Evolutionary conservation across 768 basidiomycete genomes (phyloP).

Genomic region (Boletus rubescentipes): DNA sequence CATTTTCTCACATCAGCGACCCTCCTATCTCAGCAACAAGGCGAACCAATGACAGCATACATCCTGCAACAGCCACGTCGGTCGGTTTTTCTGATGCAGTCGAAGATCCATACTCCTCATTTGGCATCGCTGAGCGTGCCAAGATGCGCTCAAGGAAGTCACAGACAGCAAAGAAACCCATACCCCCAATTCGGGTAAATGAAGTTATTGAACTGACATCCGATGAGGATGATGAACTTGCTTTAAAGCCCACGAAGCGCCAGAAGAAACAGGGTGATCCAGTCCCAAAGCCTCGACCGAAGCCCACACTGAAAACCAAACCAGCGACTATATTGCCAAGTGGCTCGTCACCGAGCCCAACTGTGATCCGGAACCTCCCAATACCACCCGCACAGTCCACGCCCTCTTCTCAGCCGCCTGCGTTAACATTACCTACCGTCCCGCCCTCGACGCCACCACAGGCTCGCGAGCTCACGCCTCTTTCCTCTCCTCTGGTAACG

Average conservation of each 20-base stretch:
- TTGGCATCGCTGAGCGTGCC: slow-evolving; percentile 56
- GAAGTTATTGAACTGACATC: slow-evolving; percentile 48
- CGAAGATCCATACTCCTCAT: slow-evolving; percentile 22
- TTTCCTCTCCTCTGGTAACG: slow-evolving; percentile 23
- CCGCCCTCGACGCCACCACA: slow-evolving; percentile 25
- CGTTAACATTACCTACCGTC: slow-evolving; percentile 31
- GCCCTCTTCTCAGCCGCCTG: slow-evolving; percentile 34
- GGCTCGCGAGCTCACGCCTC: slow-evolving; percentile 23
- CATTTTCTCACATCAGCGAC: slow-evolving; percentile 26
- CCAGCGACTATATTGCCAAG: slow-evolving; percentile 8
- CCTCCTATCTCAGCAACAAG: slow-evolving; percentile 8
- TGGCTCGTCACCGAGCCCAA: slow-evolving; percentile 16
- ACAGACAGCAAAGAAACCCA: slow-evolving; percentile 15
- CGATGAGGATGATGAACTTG: slow-evolving; percentile 43
- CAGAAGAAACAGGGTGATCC: slow-evolving; percentile 31
- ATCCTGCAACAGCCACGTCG: slow-evolving; percentile 12
- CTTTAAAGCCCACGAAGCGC: slow-evolving; percentile 31
- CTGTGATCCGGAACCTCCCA: slow-evolving; percentile 22
- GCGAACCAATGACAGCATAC: slow-evolving; percentile 23
- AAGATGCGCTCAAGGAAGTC: slow-evolving; percentile 50
- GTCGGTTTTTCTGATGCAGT: slow-evolving; percentile 6
- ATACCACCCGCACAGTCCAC: slow-evolving; percentile 32
- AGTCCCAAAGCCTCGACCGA: slow-evolving; percentile 28
- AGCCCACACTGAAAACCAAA: slow-evolving; percentile 24
- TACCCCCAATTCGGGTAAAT: slow-evolving; percentile 3